Base-by-base conservation (phyloP, 352 stramenopile species). In the Thalassiosira livingstoniorum region DNA sequence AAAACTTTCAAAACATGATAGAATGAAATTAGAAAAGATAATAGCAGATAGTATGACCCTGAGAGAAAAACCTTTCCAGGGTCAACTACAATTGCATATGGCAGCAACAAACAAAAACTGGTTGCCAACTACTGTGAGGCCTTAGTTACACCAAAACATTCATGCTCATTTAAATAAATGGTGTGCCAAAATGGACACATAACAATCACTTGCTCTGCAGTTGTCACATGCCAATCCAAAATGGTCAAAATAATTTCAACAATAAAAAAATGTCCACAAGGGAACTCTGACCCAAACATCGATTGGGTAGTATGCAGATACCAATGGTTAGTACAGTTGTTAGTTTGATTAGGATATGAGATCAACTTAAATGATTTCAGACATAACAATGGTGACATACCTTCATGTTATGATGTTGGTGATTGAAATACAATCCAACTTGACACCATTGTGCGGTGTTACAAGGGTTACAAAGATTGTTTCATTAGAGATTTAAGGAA, bases 381-480 rank as follows among this genome's bases (percentile, higher is more conserved):
- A 15, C 42, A 45, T 42, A 25, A 13, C 27, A 21, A 23, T 27
- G 32, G 34, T 39, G 31, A 43, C n/a, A 51, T 67, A 45, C 60
- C 60, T 13, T 11, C 21, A 4, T 64, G 25, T 2, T 67, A 51
- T 45, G 29, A 43, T 21, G 29, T 23, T 4, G 39, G 31, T 18
- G n/a, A 51, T 21, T 18, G n/a, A 10, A 51, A 18, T 13, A 39
- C 7, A 67, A 32, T 67, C n/a, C 34, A 45, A 51, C 18, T 4
- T 15, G 4, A 27, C 29, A 27, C 18, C 5, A 45, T 67, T 15
- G 31, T 21, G 60, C 47, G 60, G 60, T 67, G 27, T 15, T 27
- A 67, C 60, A 21, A 67, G 31, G 5, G 10, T 5, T 32, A 67
- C 29, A 47, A 45, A 21, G 32, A 67, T 32, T 67, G 60, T 67